Evolutionary conservation across 208 protist genomes (phyloP), one percentile per base, ranked within the genome.

Genomic region (Wallacemonas collosoma): DNA sequence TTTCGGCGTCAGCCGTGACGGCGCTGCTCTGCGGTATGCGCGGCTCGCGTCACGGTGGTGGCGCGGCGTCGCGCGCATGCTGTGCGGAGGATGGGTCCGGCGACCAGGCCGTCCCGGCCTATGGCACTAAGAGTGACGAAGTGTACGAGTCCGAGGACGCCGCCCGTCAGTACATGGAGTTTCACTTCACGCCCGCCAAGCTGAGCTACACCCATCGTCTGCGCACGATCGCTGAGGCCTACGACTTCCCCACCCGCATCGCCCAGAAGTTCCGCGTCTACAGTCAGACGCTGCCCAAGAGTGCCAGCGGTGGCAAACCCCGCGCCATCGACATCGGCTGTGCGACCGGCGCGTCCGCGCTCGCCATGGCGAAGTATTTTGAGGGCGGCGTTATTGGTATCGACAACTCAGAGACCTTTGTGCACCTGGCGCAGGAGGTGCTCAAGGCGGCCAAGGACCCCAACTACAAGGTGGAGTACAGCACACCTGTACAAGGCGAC

Each of bases 361-460:
- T 96, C 36, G 89, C 94, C 67, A 91, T 96, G 85, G 89, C 84
- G 45, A 89, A 88, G 76, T 81, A 85, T 68, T 96, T 96, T 71
- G 76, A 81, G 36, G 82, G 76, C 45, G 75, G 68, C 9, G 91
- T 96, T 26, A 73, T 93, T 38, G 88, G 91, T 9, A 76, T 96
- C 6, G 91, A 96, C 77, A 85, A 86, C 75, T 92, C 88, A 2
- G 82, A 85, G 72, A 72, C 71, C 35, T 93, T 94, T 68, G 88
- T 95, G 61, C 79, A 88, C 56, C 73, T 89, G 17, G 89, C 90
- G 14, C 75, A 90, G 40, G 79, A 85, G 60, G 70, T 94, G 48
- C 47, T 48, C 6, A 40, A 55, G 9, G 11, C 8, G 12, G 26
- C 60, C n/a, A 63, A 73, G 14, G 77, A 72, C 1, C 64, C 48